phyloP scores from a whole-genome alignment of 2,329 filamentous ascomycete genomes.

The Monosporascus sp. region DNA sequence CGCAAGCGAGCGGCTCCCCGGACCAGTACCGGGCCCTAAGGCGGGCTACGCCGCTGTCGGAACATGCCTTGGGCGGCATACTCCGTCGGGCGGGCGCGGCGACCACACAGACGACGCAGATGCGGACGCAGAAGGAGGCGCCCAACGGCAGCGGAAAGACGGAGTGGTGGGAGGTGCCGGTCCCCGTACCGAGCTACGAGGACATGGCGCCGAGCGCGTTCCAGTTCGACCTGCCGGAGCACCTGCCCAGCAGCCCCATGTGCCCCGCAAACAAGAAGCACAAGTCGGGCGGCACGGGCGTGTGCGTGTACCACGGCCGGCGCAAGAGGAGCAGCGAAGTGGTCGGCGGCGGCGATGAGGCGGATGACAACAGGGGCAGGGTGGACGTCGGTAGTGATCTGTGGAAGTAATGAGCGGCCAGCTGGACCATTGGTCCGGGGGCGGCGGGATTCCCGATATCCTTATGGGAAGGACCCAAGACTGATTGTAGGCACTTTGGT shows the following conservation, averaged over 20 bases:
- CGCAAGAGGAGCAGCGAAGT: slow-evolving; percentile 10
- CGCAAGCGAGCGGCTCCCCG: too few relatives aligned
- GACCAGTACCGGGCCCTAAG: too few relatives aligned
- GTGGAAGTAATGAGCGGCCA: not conserved
- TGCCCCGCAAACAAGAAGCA: slow-evolving; percentile 44
- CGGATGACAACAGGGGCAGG: not conserved
- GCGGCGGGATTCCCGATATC: too few relatives aligned
- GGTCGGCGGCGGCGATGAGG: not conserved
- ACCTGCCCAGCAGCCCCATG: slow-evolving; percentile 45
- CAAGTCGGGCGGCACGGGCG: slow-evolving; percentile 36
- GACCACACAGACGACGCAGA: too few relatives aligned
- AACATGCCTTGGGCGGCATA: too few relatives aligned
- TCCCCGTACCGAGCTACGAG: slow-evolving; percentile 14
- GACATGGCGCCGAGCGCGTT: slow-evolving; percentile 28
- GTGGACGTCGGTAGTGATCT: not conserved
- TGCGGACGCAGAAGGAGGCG: not conserved
- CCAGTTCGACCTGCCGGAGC: slow-evolving; percentile 45
- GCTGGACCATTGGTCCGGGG: too few relatives aligned
- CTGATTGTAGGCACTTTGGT: too few relatives aligned
- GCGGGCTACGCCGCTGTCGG: too few relatives aligned
- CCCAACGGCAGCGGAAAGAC: slow-evolving; percentile 3
- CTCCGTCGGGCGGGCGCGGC: too few relatives aligned
- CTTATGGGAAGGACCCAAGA: too few relatives aligned
- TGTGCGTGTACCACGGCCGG: slow-evolving; percentile 47
- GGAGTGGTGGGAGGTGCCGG: slow-evolving; percentile 28